phyloP scores from a whole-genome alignment of 352 stramenopile species.

The Globisporangium mamillatum region DNA sequence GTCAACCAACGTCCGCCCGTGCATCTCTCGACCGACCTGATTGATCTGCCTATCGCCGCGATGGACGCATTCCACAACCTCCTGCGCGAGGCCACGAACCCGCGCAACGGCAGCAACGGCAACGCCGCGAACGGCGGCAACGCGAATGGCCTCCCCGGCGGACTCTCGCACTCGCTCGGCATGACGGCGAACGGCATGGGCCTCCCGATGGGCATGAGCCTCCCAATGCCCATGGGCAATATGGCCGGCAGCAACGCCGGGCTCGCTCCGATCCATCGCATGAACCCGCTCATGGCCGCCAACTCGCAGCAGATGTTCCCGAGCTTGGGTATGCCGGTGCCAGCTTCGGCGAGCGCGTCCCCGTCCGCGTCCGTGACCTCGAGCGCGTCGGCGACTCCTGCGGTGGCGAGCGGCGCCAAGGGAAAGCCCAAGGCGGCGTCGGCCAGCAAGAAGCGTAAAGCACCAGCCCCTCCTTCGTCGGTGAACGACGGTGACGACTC shows the following conservation, averaged over 20 bases:
- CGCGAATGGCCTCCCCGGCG: slow-evolving; percentile 23
- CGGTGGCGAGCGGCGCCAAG: slow-evolving; percentile 28
- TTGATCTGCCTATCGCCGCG: neutral
- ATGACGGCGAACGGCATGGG: slow-evolving; percentile 41
- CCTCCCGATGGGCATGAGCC: slow-evolving; percentile 15
- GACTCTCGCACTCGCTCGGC: slow-evolving; percentile 39
- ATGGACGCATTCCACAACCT: slow-evolving; percentile 84
- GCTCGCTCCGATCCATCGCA: slow-evolving; percentile 68
- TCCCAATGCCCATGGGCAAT: slow-evolving; percentile 48
- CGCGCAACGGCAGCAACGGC: slow-evolving; percentile 35
- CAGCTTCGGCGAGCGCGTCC: slow-evolving; percentile 11
- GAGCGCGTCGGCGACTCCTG: slow-evolving; percentile 17
- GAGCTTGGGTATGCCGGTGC: slow-evolving; percentile 30
- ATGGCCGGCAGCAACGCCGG: slow-evolving; percentile 35
- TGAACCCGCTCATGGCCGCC: slow-evolving; percentile 65
- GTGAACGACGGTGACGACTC: slow-evolving; percentile 43
- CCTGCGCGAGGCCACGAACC: slow-evolving; percentile 58
- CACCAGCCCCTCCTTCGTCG: slow-evolving; percentile 31
- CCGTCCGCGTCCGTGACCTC: slow-evolving; percentile 18
- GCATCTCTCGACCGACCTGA: neutral
- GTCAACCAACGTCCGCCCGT: neutral
- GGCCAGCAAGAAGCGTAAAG: slow-evolving; percentile 75
- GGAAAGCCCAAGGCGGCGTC: slow-evolving; percentile 43
- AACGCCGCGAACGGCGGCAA: slow-evolving; percentile 15
- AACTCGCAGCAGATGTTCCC: slow-evolving; percentile 68